Percentiles rank a stretch among this genome's conserved stretches.
Conservation (phyloP, 257 asterid species). For the Forsythia suspensa region DNA sequence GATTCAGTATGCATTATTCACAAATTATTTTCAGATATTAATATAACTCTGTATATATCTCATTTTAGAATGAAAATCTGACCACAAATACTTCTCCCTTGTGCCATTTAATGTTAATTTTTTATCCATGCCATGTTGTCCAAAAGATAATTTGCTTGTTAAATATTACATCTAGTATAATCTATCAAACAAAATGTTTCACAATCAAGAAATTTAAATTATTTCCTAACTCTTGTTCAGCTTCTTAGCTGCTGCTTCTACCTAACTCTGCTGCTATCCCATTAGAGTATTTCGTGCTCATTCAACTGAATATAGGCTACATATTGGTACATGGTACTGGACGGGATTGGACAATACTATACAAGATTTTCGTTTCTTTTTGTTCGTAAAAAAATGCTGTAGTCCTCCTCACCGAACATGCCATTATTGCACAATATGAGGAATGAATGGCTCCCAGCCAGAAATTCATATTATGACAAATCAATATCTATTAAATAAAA, state of each 20-base stretch:
- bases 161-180: background rate
- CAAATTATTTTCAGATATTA: background rate
- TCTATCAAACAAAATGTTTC: background rate
- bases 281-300: background rate
- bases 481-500: background rate
- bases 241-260: background rate
- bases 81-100: background rate
- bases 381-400: background rate
- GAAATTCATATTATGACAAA: background rate
- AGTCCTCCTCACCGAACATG: background rate
- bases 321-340: background rate
- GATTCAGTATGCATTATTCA: conserved; percentile 27
- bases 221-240: background rate
- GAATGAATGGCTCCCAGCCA: background rate
- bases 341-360: background rate
- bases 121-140: background rate
- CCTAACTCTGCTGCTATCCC: too few relatives aligned
- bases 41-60: background rate
- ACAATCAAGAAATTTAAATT: background rate
- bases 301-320: background rate
- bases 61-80: background rate
- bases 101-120: background rate
- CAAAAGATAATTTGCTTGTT: background rate
- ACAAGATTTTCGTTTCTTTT: background rate
- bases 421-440: background rate